Evolutionary conservation across 140 eudicot species (phyloP).

Genomic region (Anethum foeniculum): DNA sequence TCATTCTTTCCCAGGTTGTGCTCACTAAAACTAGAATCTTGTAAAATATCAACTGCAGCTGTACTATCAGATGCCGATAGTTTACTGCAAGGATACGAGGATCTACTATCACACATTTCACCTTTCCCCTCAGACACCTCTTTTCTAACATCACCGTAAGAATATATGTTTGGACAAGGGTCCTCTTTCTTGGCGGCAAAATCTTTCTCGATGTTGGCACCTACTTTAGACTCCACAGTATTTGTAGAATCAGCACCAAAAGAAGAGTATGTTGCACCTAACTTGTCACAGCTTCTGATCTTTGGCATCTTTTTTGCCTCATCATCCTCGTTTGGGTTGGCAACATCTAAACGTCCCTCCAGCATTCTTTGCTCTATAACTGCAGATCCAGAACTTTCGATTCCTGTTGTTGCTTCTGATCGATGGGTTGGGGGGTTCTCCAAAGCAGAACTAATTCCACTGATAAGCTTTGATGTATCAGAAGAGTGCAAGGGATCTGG

Average conservation of each 20-base stretch:
- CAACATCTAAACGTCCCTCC: slow-evolving; percentile 4
- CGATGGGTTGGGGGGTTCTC: slow-evolving; percentile 14
- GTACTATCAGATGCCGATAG: background rate
- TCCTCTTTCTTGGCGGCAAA: slow-evolving; percentile 4
- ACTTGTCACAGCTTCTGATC: slow-evolving; percentile 17
- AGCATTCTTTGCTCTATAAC: slow-evolving; percentile 9
- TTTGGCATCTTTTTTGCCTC: slow-evolving; percentile 14
- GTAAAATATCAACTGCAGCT: slow-evolving; percentile 1
- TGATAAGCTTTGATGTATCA: slow-evolving; percentile 8
- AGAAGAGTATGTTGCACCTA: slow-evolving; percentile 10
- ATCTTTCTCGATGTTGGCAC: slow-evolving; percentile 7
- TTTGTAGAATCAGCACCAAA: slow-evolving; percentile 18
- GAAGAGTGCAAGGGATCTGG: slow-evolving; percentile 12
- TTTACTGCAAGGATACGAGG: slow-evolving; percentile 14
- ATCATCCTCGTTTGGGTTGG: slow-evolving; percentile 9
- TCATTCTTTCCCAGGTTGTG: background rate
- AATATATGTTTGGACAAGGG: background rate
- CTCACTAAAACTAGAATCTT: slow-evolving; percentile 15
- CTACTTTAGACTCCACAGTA: slow-evolving; percentile 10
- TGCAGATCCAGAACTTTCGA: slow-evolving; percentile 9
- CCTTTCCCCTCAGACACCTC: slow-evolving; percentile 18
- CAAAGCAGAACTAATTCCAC: background rate
- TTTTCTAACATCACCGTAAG: slow-evolving; percentile 5
- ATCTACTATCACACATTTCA: slow-evolving; percentile 15
- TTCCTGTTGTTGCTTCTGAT: slow-evolving; percentile 6